A percentile compares a stretch with the other conserved stretches of the same genome.
Evolutionary conservation across 495 filamentous ascomycete species (phyloP).

Genomic region (Aspergillus campestris): DNA sequence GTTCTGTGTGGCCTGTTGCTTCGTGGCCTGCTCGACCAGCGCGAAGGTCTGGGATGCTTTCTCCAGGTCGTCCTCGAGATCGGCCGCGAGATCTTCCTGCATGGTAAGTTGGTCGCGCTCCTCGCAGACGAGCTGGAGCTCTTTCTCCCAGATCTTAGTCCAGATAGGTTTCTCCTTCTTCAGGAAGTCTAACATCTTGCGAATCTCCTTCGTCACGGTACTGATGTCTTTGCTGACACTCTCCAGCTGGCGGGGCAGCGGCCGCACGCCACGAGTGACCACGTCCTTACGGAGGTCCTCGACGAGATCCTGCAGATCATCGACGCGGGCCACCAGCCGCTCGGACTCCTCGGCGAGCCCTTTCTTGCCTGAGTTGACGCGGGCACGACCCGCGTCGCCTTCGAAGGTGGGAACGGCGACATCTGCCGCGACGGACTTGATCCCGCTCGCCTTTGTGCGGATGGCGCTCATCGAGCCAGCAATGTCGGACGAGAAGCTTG

Average conservation of each 20-base stretch:
- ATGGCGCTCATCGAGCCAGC: slow-evolving; percentile 78
- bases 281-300: slow-evolving; percentile 98
- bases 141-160: slow-evolving; percentile 98
- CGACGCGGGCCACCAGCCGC: slow-evolving; percentile 78
- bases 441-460: slow-evolving; percentile 64
- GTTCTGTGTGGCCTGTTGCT: slow-evolving; percentile 80
- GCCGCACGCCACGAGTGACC: slow-evolving; percentile 83
- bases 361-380: slow-evolving; percentile 82
- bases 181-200: slow-evolving; percentile 91
- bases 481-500: slow-evolving; percentile 80
- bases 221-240: slow-evolving; percentile 79
- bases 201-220: slow-evolving; percentile 72
- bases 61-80: slow-evolving; percentile 89
- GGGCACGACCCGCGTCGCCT: slow-evolving; percentile 66
- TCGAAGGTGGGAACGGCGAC: slow-evolving; percentile 54
- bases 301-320: slow-evolving; percentile 91
- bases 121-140: slow-evolving; percentile 87
- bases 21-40: slow-evolving; percentile 91
- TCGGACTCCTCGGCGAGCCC: slow-evolving; percentile 75
- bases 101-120: slow-evolving; percentile 89
- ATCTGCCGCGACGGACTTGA: slow-evolving; percentile 68
- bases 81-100: slow-evolving; percentile 86
- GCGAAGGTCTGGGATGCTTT: slow-evolving; percentile 88
- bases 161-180: slow-evolving; percentile 87
- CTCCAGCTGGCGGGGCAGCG: slow-evolving; percentile 85